Conservation (phyloP, 2,329 filamentous ascomycete genomes). For the Xylariaceae sp. region DNA sequence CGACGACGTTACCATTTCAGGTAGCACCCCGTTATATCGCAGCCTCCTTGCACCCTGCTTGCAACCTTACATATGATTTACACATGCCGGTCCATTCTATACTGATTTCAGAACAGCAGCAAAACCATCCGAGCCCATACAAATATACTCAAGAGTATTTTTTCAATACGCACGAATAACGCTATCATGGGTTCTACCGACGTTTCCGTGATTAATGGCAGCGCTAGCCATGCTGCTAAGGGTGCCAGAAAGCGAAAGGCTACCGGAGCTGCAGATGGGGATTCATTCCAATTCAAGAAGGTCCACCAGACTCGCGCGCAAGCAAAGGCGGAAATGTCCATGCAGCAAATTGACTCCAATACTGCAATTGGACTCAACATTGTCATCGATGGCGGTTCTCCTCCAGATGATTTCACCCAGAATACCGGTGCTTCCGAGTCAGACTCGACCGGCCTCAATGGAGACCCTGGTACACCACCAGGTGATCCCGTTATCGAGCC, state of each 20-base stretch:
- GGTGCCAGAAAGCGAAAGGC: conserved; percentile 7
- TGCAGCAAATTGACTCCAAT: background rate
- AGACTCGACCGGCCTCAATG: background rate
- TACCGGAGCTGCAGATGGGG: background rate
- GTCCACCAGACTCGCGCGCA: background rate
- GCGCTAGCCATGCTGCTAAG: too few species aligned
- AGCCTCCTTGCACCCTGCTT: background rate
- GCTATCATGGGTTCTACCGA: conserved; percentile 2
- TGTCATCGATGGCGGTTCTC: too few species aligned
- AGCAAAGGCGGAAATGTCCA: background rate
- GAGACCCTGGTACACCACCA: background rate
- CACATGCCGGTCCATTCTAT: background rate
- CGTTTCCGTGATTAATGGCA: background rate
- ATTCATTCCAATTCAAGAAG: background rate
- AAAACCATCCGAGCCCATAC: background rate
- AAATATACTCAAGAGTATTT: background rate
- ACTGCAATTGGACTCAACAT: background rate
- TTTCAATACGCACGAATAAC: background rate
- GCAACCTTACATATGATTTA: background rate
- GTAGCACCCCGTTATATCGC: too few species aligned
- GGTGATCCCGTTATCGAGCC: background rate
- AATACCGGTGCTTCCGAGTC: too few species aligned
- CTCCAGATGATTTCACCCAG: too few species aligned
- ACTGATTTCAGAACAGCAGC: background rate
- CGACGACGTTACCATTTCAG: too few species aligned